Percentiles rank a stretch among this genome's conserved stretches.
Conservation (phyloP, 768 basidiomycete species). For the Stropharia rugosoannulata region DNA sequence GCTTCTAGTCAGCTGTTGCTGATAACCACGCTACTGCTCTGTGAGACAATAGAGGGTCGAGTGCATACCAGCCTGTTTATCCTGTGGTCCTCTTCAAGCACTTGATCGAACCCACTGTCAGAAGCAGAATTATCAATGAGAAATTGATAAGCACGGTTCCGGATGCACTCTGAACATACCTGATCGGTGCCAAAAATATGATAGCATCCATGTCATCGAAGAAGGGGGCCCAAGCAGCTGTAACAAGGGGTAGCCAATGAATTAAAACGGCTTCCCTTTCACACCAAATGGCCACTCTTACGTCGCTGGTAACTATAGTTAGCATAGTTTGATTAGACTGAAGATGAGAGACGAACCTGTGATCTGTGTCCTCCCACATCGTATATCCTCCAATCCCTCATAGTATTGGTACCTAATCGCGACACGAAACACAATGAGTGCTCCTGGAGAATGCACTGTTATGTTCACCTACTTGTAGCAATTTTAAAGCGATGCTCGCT, state of each 20-base stretch:
- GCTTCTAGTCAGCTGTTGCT: background rate
- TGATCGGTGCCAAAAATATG: slow-evolving; percentile 71
- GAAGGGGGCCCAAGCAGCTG: slow-evolving; percentile 58
- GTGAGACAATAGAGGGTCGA: background rate
- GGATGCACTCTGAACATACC: slow-evolving; percentile 25
- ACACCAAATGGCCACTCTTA: slow-evolving; percentile 2
- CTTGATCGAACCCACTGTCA: slow-evolving; percentile 63
- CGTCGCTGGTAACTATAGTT: slow-evolving; percentile 26
- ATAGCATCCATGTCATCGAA: slow-evolving; percentile 75
- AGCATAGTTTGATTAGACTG: background rate
- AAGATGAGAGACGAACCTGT: slow-evolving; percentile 41
- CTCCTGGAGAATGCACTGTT: background rate
- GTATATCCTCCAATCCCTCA: slow-evolving; percentile 44
- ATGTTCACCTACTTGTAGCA: slow-evolving; percentile 34
- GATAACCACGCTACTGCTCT: background rate
- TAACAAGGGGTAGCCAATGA: background rate
- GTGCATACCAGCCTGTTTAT: slow-evolving; percentile 58
- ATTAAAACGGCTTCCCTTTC: background rate
- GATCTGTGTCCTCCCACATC: slow-evolving; percentile 68
- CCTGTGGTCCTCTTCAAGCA: slow-evolving; percentile 60
- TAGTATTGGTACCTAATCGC: slow-evolving; percentile 5
- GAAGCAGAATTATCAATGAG: background rate
- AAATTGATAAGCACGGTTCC: background rate
- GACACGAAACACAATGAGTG: background rate
- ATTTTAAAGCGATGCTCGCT: slow-evolving; percentile 72